phyloP scores from a whole-genome alignment of 352 stramenopile genomes.

The Pilasporangium apinafurcum region DNA sequence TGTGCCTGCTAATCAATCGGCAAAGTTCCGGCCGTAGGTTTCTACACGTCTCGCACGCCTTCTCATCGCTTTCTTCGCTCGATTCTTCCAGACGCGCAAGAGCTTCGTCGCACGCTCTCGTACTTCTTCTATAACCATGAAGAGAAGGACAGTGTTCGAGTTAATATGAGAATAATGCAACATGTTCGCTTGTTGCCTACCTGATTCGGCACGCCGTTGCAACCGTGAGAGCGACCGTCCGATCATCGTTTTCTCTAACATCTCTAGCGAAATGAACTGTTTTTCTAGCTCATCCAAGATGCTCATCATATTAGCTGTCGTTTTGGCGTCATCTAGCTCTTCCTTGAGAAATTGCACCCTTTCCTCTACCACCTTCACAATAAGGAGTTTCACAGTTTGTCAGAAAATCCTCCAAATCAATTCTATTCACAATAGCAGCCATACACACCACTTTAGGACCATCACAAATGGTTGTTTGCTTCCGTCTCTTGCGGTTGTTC shows the following conservation, averaged over 20 bases:
- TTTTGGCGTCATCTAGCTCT: slow-evolving; percentile 55
- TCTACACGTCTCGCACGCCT: slow-evolving; percentile 46
- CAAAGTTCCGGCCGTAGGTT: slow-evolving; percentile 66
- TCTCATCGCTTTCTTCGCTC: slow-evolving; percentile 63
- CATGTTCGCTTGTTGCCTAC: too few species aligned
- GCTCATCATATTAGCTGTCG: slow-evolving; percentile 29
- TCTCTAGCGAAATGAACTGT: slow-evolving; percentile 74
- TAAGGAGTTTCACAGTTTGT: not conserved
- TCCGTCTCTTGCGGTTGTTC: slow-evolving; percentile 18
- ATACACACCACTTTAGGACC: slow-evolving; percentile 52
- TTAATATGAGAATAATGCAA: too few species aligned
- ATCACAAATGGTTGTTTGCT: slow-evolving; percentile 63
- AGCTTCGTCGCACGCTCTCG: slow-evolving; percentile 27
- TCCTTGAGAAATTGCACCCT: slow-evolving; percentile 54
- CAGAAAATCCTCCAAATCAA: not conserved
- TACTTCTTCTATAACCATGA: slow-evolving; percentile 17
- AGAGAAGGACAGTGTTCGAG: not conserved
- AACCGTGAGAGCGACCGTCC: slow-evolving; percentile 29
- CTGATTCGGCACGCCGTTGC: slow-evolving; percentile 25
- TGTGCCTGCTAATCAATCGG: slow-evolving; percentile 27
- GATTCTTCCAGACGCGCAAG: slow-evolving; percentile 54
- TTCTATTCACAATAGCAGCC: not conserved
- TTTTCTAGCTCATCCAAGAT: slow-evolving; percentile 49
- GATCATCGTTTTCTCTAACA: slow-evolving; percentile 70
- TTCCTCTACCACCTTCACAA: slow-evolving; percentile 40